These are phyloP conservation scores for Ophiocordyceps unilateralis DNA, from an alignment of 2,329 filamentous ascomycete genomes.

Conservation along the genomic window DNA sequence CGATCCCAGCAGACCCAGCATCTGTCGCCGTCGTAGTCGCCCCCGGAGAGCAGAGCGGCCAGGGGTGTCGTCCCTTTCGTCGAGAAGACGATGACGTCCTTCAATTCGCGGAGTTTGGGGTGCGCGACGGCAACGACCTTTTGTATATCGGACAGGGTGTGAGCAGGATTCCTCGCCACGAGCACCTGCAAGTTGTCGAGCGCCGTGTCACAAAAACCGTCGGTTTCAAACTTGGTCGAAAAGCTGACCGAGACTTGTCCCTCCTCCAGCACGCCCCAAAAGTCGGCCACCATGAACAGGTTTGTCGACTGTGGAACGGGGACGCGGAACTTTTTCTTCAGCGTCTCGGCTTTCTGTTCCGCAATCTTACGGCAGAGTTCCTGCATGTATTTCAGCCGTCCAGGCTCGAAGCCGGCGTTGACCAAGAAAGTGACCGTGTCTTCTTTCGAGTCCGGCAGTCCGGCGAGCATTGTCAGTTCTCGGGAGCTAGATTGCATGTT, in stretches of 20 bases:
- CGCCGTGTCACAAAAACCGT: conserved; percentile 32
- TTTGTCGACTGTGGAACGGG: conserved; percentile 43
- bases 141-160: conserved; percentile 57
- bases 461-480: conserved; percentile 27
- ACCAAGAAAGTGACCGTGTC: conserved; percentile 39
- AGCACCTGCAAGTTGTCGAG: conserved; percentile 44
- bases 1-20: conserved; percentile 65
- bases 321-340: conserved; percentile 41
- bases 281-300: conserved; percentile 52
- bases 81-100: conserved; percentile 68
- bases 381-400: conserved; percentile 27
- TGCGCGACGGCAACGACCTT: conserved; percentile 41
- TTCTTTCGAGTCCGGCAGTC: conserved; percentile 29
- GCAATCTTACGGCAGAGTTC: conserved; percentile 29
- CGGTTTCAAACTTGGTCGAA: conserved; percentile 42
- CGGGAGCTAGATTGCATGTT: too few relatives aligned
- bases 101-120: conserved; percentile 46
- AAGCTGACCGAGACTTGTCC: conserved; percentile 54
- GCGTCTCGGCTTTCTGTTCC: conserved; percentile 30
- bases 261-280: conserved; percentile 38
- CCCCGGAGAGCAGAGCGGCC: conserved; percentile 56
- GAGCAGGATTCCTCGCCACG: conserved; percentile 51
- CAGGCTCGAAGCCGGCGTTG: conserved; percentile 41
- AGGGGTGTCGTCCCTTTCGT: conserved; percentile 42
- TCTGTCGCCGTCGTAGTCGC: conserved; percentile 69